These are phyloP conservation scores for Trypanosoma congolense DNA, from an alignment of 208 protist species.

Conservation along the genomic window DNA sequence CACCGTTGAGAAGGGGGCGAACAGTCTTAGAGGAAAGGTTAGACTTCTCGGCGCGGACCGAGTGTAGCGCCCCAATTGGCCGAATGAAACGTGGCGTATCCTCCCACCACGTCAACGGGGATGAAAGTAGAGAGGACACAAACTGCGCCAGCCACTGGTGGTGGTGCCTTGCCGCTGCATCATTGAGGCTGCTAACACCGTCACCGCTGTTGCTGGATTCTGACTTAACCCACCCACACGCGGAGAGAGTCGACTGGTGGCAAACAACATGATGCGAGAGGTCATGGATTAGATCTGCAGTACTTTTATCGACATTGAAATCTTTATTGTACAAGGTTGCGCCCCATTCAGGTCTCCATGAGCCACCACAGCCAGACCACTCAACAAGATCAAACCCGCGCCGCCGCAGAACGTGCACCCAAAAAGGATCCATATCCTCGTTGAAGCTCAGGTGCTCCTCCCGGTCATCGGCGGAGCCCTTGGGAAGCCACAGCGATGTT, in stretches of 20 bases:
- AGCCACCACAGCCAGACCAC: slow-evolving; percentile 74
- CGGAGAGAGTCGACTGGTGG: slow-evolving; percentile 60
- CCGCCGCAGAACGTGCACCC: slow-evolving; percentile 59
- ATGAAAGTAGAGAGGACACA: slow-evolving; percentile 73
- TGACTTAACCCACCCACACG: slow-evolving; percentile 35
- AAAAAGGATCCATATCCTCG: slow-evolving; percentile 66
- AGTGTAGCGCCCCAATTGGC: slow-evolving; percentile 33
- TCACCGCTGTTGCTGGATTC: slow-evolving; percentile 20
- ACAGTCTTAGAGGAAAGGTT: neutral
- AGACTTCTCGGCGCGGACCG: neutral
- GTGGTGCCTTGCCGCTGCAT: slow-evolving; percentile 4
- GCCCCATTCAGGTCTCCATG: slow-evolving; percentile 69
- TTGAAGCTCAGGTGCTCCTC: slow-evolving; percentile 53
- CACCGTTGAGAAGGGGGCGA: no score
- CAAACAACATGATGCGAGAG: slow-evolving; percentile 73
- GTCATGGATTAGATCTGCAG: slow-evolving; percentile 28
- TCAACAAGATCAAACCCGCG: slow-evolving; percentile 50
- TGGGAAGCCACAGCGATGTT: slow-evolving; percentile 25
- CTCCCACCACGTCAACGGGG: slow-evolving; percentile 64
- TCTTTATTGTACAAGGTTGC: slow-evolving; percentile 6
- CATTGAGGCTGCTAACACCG: neutral
- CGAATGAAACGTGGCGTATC: slow-evolving; percentile 62
- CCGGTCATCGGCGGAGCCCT: slow-evolving; percentile 12
- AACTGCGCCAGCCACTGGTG: slow-evolving; percentile 76
- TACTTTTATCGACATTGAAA: slow-evolving; percentile 14